phyloP scores from a whole-genome alignment of 352 stramenopile genomes.

The Phytophthora megakarya region DNA sequence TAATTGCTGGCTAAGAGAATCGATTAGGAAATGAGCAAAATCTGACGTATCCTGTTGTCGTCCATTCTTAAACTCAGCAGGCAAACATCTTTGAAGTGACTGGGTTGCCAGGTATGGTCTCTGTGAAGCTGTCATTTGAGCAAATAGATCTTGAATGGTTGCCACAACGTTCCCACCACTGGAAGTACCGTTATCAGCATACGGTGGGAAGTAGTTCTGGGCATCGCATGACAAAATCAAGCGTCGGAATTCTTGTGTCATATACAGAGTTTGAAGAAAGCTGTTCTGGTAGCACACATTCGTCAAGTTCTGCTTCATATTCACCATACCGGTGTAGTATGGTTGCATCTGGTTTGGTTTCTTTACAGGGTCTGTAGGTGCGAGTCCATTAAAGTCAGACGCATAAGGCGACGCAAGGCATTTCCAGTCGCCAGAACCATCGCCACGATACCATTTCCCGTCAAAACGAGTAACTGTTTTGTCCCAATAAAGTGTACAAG shows the following conservation, averaged over 20 bases:
- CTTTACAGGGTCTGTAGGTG: constrained; percentile 40
- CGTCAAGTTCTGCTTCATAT: constrained; percentile 90
- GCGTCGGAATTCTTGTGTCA: constrained; percentile 83
- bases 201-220: constrained; percentile 42
- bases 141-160: constrained; percentile 77
- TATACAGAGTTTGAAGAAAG: constrained; percentile 88
- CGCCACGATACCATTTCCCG: constrained; percentile 86
- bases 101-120: constrained; percentile 70
- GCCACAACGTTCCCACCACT: constrained; percentile 52
- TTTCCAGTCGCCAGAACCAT: constrained; percentile 83
- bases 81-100: constrained; percentile 70
- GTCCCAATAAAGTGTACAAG: constrained; percentile 71
- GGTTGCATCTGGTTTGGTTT: constrained; percentile 52
- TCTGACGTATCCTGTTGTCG: constrained; percentile 88
- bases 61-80: constrained; percentile 77
- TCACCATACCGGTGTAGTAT: constrained; percentile 85
- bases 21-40: constrained; percentile 88
- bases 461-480: constrained; percentile 60
- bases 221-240: constrained; percentile 68
- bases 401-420: constrained; percentile 57
- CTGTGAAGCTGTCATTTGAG: constrained; percentile 72
- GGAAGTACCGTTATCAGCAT: constrained; percentile 27
- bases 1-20: constrained; percentile 76
- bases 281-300: constrained; percentile 93
- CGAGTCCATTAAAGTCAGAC: constrained; percentile 73